Evolutionary conservation across 2,329 filamentous ascomycete species (phyloP).

Genomic region (Eutypella sp.): DNA sequence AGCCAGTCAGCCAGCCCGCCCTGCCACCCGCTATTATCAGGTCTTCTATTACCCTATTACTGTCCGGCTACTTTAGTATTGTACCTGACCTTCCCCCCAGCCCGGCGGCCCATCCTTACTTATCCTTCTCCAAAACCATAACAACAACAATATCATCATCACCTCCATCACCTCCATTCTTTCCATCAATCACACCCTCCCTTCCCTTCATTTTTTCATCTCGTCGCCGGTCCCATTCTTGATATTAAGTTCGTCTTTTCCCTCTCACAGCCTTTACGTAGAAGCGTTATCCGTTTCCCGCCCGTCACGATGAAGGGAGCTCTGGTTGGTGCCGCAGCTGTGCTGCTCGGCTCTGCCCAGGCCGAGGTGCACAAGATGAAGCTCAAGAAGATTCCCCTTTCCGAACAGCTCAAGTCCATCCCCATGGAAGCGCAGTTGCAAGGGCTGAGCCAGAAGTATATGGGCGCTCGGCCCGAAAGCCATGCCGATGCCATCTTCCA

Average conservation of each 20-base stretch:
- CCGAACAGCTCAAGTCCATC: conserved; percentile 78
- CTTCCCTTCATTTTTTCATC: conserved; percentile 7
- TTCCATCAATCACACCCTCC: conserved; percentile 4
- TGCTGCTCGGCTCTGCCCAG: conserved; percentile 76
- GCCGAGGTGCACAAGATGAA: conserved; percentile 94
- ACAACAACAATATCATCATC: conserved; percentile 8
- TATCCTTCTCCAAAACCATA: conserved; percentile 1
- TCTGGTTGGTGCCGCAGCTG: conserved; percentile 70
- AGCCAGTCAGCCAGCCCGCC: too few species aligned
- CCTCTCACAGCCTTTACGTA: not conserved
- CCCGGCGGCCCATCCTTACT: not conserved
- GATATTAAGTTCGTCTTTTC: not conserved
- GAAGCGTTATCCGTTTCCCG: conserved; percentile 8
- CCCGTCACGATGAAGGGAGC: conserved; percentile 73
- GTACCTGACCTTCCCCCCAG: not conserved
- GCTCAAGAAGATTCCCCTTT: conserved; percentile 91
- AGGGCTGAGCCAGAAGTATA: conserved; percentile 91
- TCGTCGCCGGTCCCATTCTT: conserved; percentile 3
- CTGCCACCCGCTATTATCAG: too few species aligned
- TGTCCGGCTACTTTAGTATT: not conserved
- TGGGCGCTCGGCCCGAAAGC: conserved; percentile 68
- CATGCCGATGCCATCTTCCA: conserved; percentile 77
- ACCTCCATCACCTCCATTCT: conserved; percentile 3
- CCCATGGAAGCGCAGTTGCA: conserved; percentile 78
- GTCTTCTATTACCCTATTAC: too few species aligned